Percentiles rank a stretch among this genome's conserved stretches.
These are phyloP conservation scores for Zoysia matrella DNA, from an alignment of 202 grass and related monocot species.

Conservation along the genomic window DNA sequence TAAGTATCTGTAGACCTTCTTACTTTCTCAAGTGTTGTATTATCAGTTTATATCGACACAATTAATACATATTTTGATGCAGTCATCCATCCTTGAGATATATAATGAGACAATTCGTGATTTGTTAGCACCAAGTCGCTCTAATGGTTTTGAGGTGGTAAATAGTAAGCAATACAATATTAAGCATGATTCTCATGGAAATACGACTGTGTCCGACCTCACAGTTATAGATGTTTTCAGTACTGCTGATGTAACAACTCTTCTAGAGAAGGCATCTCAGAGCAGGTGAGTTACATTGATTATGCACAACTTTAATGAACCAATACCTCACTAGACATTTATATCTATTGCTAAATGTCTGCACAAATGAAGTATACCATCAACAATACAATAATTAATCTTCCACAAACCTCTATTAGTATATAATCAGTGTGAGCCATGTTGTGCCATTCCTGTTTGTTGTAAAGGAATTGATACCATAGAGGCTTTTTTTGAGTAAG, in stretches of 20 bases:
- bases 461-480: background rate
- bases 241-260: slow-evolving; percentile 62
- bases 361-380: too few species aligned
- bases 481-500: background rate
- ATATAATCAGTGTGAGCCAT: background rate
- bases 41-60: slow-evolving; percentile 1
- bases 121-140: slow-evolving; percentile 59
- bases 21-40: background rate
- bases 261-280: slow-evolving; percentile 79
- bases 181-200: slow-evolving; percentile 83
- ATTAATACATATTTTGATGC: slow-evolving; percentile 11
- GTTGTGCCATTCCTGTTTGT: background rate
- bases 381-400: too few species aligned
- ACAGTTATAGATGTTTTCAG: slow-evolving; percentile 74
- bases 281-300: slow-evolving; percentile 61
- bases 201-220: slow-evolving; percentile 84
- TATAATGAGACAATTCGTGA: slow-evolving; percentile 97
- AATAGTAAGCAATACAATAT: slow-evolving; percentile 73
- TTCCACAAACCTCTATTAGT: too few species aligned
- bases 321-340: background rate
- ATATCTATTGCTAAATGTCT: background rate
- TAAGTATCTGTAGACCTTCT: slow-evolving; percentile 20
- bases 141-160: slow-evolving; percentile 37
- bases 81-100: slow-evolving; percentile 98
- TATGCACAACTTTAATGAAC: background rate